Evolutionary conservation across 2,329 filamentous ascomycete genomes (phyloP).

Genomic region (Pleoardoris graminearum): DNA sequence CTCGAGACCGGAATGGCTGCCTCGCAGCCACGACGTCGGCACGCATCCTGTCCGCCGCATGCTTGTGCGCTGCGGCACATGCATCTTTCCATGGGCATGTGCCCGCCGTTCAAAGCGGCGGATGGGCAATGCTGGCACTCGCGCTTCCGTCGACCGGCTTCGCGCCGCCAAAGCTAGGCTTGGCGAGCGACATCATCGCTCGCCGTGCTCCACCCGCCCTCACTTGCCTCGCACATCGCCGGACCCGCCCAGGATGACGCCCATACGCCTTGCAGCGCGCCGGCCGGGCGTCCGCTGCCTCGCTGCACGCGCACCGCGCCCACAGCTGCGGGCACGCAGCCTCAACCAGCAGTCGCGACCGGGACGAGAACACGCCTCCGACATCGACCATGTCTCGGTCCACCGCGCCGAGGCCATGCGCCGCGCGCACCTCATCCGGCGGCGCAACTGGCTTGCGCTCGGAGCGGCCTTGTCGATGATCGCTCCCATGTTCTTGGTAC

Average conservation of each 20-base stretch:
- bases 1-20: neutral
- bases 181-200: slow-evolving; percentile 22
- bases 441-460: slow-evolving; percentile 39
- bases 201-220: neutral
- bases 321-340: slow-evolving; percentile 7
- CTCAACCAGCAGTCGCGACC: neutral
- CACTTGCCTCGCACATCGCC: slow-evolving; percentile 1
- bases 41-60: too few species aligned
- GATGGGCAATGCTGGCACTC: too few species aligned
- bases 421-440: slow-evolving; percentile 29
- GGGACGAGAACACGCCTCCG: slow-evolving; percentile 2
- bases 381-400: slow-evolving; percentile 37
- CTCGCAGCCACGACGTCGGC: neutral
- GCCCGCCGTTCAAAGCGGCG: too few species aligned
- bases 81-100: too few species aligned
- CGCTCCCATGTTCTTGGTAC: slow-evolving; percentile 41
- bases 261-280: slow-evolving; percentile 33
- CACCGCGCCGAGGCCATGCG: slow-evolving; percentile 40
- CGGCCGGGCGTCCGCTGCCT: slow-evolving; percentile 38
- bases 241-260: slow-evolving; percentile 32
- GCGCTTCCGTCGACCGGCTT: too few species aligned
- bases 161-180: too few species aligned
- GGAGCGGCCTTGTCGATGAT: slow-evolving; percentile 44
- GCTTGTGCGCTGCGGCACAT: too few species aligned
- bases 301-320: slow-evolving; percentile 15